These are phyloP conservation scores for Mycena sanguinolenta DNA, from an alignment of 768 basidiomycete genomes.

Conservation along the genomic window DNA sequence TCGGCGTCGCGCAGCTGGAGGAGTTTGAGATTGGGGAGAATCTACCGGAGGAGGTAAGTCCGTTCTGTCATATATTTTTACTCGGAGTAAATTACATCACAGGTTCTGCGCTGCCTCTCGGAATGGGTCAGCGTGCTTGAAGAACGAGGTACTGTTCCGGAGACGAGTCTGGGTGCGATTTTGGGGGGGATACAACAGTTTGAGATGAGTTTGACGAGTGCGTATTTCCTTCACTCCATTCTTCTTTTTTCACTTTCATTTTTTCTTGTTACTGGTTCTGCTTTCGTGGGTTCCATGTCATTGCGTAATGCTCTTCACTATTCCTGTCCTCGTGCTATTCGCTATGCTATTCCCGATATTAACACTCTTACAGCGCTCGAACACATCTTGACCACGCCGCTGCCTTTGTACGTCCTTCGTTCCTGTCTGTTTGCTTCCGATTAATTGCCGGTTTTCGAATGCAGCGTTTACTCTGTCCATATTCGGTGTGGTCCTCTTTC, in stretches of 20 bases:
- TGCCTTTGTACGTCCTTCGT: slow-evolving; percentile 76
- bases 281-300: background rate
- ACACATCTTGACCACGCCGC: slow-evolving; percentile 71
- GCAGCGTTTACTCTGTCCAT: slow-evolving; percentile 75
- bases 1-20: slow-evolving; percentile 31
- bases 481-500: slow-evolving; percentile 55
- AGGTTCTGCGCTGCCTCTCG: slow-evolving; percentile 60
- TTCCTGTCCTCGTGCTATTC: background rate
- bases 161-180: slow-evolving; percentile 47
- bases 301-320: too few species aligned
- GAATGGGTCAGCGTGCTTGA: slow-evolving; percentile 73
- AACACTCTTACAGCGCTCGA: slow-evolving; percentile 60
- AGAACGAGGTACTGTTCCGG: slow-evolving; percentile 67
- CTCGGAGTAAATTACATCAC: background rate
- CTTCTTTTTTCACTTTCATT: too few species aligned
- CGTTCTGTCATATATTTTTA: too few species aligned
- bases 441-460: too few species aligned
- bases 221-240: background rate
- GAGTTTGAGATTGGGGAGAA: slow-evolving; percentile 60
- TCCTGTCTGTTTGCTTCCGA: slow-evolving; percentile 9
- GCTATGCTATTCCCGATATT: background rate
- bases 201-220: slow-evolving; percentile 66
- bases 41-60: slow-evolving; percentile 67
- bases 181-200: slow-evolving; percentile 63
- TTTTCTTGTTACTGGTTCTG: background rate